Evolutionary conservation across 1,284 basidiomycete species (phyloP).

Genomic region (Uromyces viciae-fabae): DNA sequence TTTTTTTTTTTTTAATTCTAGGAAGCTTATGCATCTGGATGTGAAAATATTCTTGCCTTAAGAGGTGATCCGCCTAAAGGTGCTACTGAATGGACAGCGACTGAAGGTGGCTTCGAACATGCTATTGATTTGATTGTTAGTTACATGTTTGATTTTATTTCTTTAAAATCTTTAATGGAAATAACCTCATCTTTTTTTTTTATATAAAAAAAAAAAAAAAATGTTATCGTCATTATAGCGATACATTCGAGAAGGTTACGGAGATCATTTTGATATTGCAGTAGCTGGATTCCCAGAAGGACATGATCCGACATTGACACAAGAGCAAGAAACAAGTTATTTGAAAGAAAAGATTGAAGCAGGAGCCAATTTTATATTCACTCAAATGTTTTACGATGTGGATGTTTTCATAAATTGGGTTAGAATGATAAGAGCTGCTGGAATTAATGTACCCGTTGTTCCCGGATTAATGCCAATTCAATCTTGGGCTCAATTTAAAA

Average conservation of each 20-base stretch:
- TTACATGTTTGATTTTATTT: too few relatives aligned
- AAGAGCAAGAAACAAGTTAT: conserved; percentile 70
- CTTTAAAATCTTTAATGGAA: too few relatives aligned
- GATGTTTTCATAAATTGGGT: conserved; percentile 79
- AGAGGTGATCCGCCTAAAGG: conserved; percentile 91
- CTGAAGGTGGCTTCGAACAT: conserved; percentile 78
- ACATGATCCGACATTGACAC: conserved; percentile 60
- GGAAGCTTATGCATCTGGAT: conserved; percentile 75
- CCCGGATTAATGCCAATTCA: conserved; percentile 98
- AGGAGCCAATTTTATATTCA: conserved; percentile 92
- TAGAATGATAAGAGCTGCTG: conserved; percentile 70
- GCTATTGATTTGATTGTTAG: conserved; percentile 74
- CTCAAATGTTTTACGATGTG: conserved; percentile 95
- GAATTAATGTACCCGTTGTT: conserved; percentile 84
- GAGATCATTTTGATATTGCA: conserved; percentile 83
- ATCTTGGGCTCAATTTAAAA: conserved; percentile 85
- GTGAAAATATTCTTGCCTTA: conserved; percentile 85
- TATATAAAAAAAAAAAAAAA: too few relatives aligned
- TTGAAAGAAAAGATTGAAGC: conserved; percentile 89
- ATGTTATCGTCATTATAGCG: conserved; percentile 54
- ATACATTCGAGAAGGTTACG: conserved; percentile 84
- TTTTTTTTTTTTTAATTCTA: conserved; percentile 53
- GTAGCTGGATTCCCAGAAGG: conserved; percentile 84
- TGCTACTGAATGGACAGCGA: conserved; percentile 83
- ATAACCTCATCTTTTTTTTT: conserved; percentile 20